A percentile compares a stretch with the other conserved stretches of the same genome.
phyloP scores from a whole-genome alignment of 208 protist genomes.

The Leishmania mexicana region DNA sequence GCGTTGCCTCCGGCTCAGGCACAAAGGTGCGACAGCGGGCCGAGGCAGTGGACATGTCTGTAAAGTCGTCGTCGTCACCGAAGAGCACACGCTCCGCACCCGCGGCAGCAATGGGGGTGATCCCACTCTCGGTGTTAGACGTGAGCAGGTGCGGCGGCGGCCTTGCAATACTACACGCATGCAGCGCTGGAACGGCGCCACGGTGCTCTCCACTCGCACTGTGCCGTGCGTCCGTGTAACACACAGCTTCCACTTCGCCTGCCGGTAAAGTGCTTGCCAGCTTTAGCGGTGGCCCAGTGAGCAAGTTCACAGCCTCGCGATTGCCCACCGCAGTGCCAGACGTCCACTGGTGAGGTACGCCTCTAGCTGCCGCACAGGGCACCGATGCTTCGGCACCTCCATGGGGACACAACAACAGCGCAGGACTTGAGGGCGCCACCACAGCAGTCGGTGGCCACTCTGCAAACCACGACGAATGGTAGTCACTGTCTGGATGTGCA shows the following conservation, averaged over 20 bases:
- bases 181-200: neutral
- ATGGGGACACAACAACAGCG: neutral
- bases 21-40: neutral
- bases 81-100: slow-evolving; percentile 30
- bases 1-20: neutral
- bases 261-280: neutral
- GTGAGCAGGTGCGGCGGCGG: neutral
- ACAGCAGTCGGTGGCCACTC: neutral
- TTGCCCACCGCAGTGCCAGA: no score
- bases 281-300: neutral
- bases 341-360: neutral
- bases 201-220: neutral
- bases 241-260: neutral
- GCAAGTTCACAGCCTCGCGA: neutral
- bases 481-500: neutral
- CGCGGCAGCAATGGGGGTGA: neutral
- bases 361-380: neutral
- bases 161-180: neutral
- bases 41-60: neutral
- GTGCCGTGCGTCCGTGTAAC: neutral
- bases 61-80: slow-evolving; percentile 9
- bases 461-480: neutral
- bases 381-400: neutral
- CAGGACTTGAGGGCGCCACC: neutral
- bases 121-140: neutral